Conservation (phyloP, 805 yeast species). For the Yarrowia deformans region DNA sequence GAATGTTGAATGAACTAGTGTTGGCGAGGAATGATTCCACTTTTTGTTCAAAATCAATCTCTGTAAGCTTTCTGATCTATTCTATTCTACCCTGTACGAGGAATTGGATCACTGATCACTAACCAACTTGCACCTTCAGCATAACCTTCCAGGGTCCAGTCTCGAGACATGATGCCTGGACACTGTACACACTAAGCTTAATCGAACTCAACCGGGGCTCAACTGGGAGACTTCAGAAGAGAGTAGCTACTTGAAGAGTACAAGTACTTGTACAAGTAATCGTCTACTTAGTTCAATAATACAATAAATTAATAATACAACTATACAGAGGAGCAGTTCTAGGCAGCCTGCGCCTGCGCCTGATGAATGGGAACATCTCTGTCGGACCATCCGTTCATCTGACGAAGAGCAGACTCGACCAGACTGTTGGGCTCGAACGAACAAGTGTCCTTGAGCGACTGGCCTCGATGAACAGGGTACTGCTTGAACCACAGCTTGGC, state of each 20-base stretch:
- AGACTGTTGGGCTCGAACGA: slow-evolving; percentile 13
- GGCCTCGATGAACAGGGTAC: slow-evolving; percentile 18
- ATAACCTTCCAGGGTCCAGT: slow-evolving; percentile 15
- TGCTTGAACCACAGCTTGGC: slow-evolving; percentile 37
- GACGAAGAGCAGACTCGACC: slow-evolving; percentile 24
- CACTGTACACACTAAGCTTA: slow-evolving; percentile 13
- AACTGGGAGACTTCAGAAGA: too few relatives aligned
- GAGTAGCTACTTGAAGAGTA: too few relatives aligned
- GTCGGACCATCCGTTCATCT: slow-evolving; percentile 38
- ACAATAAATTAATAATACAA: slow-evolving; percentile 23
- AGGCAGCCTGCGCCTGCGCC: slow-evolving; percentile 31
- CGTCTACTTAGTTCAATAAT: background rate
- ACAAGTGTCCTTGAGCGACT: slow-evolving; percentile 25
- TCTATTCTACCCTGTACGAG: background rate
- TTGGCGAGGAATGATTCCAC: too few relatives aligned
- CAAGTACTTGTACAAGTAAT: background rate
- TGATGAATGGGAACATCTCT: slow-evolving; percentile 12
- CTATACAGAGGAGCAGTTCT: background rate
- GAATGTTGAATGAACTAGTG: too few relatives aligned
- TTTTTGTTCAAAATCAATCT: too few relatives aligned
- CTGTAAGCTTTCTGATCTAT: too few relatives aligned
- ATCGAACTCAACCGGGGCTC: background rate
- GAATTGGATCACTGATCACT: too few relatives aligned
- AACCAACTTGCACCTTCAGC: background rate
- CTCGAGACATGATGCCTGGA: slow-evolving; percentile 1